Conservation (phyloP, 2,329 filamentous ascomycete genomes). For the Colletotrichum gloeosporioides region DNA sequence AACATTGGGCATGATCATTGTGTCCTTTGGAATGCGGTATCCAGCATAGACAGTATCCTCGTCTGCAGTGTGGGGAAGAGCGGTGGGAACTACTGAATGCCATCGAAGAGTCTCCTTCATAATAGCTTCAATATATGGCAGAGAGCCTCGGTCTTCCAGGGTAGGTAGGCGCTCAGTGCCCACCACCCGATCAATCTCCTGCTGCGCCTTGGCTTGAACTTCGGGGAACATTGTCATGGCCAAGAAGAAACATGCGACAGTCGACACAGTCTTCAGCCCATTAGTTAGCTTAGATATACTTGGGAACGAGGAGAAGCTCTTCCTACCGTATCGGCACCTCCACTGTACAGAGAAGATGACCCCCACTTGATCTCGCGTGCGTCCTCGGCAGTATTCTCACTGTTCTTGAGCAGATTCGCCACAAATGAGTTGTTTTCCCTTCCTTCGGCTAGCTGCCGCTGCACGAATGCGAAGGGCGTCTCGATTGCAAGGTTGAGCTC, state of each 20-base stretch:
- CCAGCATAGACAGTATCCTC: constrained; percentile 14
- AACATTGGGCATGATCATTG: constrained; percentile 24
- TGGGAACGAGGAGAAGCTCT: no score
- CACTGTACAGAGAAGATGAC: constrained; percentile 10
- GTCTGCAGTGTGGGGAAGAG: constrained; percentile 39
- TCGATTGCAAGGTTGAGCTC: constrained; percentile 1
- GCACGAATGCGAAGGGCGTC: constrained; percentile 27
- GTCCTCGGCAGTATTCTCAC: background rate
- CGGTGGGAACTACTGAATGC: constrained; percentile 55
- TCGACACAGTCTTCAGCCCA: constrained; percentile 24
- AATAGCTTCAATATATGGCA: constrained; percentile 59
- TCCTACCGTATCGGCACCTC: constrained; percentile 10
- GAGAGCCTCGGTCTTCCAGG: constrained; percentile 49
- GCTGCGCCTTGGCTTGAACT: constrained; percentile 49
- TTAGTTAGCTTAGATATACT: background rate
- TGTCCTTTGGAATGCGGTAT: constrained; percentile 10
- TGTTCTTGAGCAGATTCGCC: background rate
- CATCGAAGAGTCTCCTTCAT: constrained; percentile 63
- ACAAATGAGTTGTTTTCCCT: background rate
- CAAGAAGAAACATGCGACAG: constrained; percentile 48
- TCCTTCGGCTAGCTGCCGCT: constrained; percentile 1
- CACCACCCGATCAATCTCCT: constrained; percentile 57
- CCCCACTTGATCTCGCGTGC: constrained; percentile 6
- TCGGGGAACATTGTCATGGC: constrained; percentile 53
- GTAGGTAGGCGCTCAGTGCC: constrained; percentile 50